Conservation (phyloP, 306 rosid species). For the Pachyrhizus erosus region DNA sequence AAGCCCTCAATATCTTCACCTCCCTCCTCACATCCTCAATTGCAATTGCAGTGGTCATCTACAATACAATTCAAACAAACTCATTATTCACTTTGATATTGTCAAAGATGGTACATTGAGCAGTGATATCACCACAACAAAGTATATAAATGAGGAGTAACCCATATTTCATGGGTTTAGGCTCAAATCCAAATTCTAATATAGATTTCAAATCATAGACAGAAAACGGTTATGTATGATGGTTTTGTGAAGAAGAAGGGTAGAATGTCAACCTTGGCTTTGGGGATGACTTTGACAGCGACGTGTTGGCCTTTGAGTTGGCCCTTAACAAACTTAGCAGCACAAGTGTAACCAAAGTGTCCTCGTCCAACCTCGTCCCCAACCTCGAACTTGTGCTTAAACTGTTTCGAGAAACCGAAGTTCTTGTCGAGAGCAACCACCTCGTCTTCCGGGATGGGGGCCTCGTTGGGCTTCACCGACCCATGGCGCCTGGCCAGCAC, state of each 20-base stretch:
- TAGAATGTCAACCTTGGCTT: conserved; percentile 59
- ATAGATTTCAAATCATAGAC: not conserved
- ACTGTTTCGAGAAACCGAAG: conserved; percentile 88
- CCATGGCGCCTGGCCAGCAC: conserved; percentile 78
- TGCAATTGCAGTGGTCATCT: conserved; percentile 97
- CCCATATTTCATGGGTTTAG: no score
- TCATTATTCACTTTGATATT: not conserved
- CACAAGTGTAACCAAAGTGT: conserved; percentile 87
- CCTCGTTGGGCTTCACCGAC: conserved; percentile 82
- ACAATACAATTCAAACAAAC: conserved; percentile 42
- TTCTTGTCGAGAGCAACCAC: conserved; percentile 70
- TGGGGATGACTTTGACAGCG: conserved; percentile 93
- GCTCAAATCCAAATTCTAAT: not conserved
- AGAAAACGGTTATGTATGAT: not conserved
- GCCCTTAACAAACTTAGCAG: conserved; percentile 75
- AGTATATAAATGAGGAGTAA: not conserved
- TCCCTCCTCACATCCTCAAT: conserved; percentile 97
- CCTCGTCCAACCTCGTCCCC: conserved; percentile 94
- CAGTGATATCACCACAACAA: not conserved
- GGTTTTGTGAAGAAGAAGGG: not conserved
- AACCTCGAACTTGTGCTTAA: conserved; percentile 72
- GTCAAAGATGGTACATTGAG: not conserved
- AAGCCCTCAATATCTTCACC: conserved; percentile 90
- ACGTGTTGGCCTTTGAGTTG: conserved; percentile 73
- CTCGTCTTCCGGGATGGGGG: conserved; percentile 63